These are phyloP conservation scores for Kuraishia hungarica DNA, from an alignment of 805 yeast genomes.

Conservation along the genomic window DNA sequence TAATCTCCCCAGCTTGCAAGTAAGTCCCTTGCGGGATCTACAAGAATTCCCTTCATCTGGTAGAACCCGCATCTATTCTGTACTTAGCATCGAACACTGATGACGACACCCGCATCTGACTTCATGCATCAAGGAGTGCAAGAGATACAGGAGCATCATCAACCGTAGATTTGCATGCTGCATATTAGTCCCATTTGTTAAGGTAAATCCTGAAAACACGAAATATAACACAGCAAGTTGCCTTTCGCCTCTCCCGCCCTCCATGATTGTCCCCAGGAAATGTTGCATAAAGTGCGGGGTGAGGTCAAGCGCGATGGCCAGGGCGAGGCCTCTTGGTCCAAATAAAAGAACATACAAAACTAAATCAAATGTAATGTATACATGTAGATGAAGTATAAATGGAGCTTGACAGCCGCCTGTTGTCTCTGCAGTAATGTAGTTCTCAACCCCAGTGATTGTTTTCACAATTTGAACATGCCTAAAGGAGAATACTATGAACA, in stretches of 20 bases:
- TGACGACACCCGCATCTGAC: background rate
- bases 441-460: background rate
- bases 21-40: too few relatives aligned
- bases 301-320: background rate
- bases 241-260: too few relatives aligned
- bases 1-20: too few relatives aligned
- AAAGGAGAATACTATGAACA: background rate
- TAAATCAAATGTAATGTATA: background rate
- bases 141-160: background rate
- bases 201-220: background rate
- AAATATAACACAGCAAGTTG: background rate
- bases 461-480: background rate
- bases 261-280: background rate
- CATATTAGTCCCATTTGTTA: background rate
- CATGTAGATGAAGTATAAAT: background rate
- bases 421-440: background rate
- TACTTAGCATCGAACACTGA: background rate
- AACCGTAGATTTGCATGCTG: background rate
- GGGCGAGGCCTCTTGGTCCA: background rate
- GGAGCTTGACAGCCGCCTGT: background rate
- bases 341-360: too few relatives aligned
- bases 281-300: background rate
- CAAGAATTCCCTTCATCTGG: too few relatives aligned
- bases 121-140: background rate
- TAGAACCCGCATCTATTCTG: background rate